Evolutionary conservation across 768 basidiomycete genomes (phyloP), one percentile per base, ranked within the genome.

Genomic region (Amylocystis lapponica): DNA sequence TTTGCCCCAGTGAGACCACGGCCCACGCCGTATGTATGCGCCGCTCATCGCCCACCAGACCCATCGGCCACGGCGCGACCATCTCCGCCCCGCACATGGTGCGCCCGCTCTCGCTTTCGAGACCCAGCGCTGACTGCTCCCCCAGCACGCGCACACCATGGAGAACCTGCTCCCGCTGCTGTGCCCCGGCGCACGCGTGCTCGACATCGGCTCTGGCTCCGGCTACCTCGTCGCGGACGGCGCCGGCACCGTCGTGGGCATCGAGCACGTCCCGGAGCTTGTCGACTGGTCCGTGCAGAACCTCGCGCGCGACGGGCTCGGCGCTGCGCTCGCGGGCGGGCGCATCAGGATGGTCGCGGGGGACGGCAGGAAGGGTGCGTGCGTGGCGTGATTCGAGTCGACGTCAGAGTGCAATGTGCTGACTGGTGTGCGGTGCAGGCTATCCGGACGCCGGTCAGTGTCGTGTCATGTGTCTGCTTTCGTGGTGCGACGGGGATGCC

Each of bases 11-110:
- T 72, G 42, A 43, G n/a, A n/a, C n/a, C n/a, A n/a, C n/a, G n/a
- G n/a, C n/a, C n/a, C n/a, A n/a, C n/a, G n/a, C n/a, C n/a, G 58
- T 34, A 5, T 29, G 5, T 27, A 33, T 10, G 13, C 4, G 9
- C 16, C 21, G 16, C 23, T 30, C 40, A n/a, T n/a, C 13, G 4
- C 17, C 29, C 34, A 10, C 20, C 36, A 47, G 48, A 27, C 54
- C 86, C 14, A 92, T 93, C 39, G 86, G 87, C 2, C 75, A 85
- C 55, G 83, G 80, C 11, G 94, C 93, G 12, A 99, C 95, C 0
- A 97, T 99, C 49, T 90, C 86, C 29, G 95, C 95, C 0, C 95
- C 95, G 1, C 95, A 99, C 60, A 98, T 98, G 94, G 86, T 84
- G 40, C 58, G 56, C 27, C 27, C 31, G 22, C 20, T 25, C 17